These are phyloP conservation scores for Russula emetica DNA, from an alignment of 768 basidiomycete species.

Conservation along the genomic window DNA sequence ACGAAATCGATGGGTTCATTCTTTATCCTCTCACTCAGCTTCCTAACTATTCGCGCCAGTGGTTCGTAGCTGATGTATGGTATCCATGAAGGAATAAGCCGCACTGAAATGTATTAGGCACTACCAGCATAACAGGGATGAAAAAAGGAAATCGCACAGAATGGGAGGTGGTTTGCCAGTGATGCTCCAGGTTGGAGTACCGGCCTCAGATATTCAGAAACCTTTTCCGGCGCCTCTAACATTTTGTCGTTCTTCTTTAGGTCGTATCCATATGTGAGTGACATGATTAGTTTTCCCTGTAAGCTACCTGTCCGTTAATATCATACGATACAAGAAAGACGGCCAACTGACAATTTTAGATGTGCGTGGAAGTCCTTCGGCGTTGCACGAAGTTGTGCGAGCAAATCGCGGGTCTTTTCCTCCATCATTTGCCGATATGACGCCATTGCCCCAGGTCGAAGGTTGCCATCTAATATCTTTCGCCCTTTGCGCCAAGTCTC, in stretches of 20 bases:
- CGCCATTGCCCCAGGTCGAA: background rate
- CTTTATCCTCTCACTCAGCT: conserved; percentile 2
- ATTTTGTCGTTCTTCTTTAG: background rate
- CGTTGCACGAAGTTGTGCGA: background rate
- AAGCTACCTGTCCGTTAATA: background rate
- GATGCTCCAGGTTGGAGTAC: conserved; percentile 4
- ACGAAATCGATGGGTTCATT: conserved; percentile 15
- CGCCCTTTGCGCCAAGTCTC: conserved; percentile 5
- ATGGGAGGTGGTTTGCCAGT: conserved; percentile 10
- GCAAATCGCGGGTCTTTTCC: conserved; percentile 4
- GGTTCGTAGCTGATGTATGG: conserved; percentile 12
- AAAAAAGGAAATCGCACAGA: background rate
- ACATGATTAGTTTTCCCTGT: conserved; percentile 6
- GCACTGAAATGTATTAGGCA: conserved; percentile 5
- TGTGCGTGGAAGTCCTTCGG: conserved; percentile 1
- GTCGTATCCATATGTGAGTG: conserved; percentile 13
- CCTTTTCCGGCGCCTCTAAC: background rate
- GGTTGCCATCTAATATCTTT: conserved; percentile 1
- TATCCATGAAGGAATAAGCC: conserved; percentile 14
- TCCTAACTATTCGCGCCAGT: background rate
- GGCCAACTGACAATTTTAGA: background rate
- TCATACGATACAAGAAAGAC: background rate
- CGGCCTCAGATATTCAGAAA: background rate
- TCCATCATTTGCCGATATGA: background rate
- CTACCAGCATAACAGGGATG: background rate